Evolutionary conservation across 139 green algal genomes (phyloP).

Genomic region (Haematococcus sp.): DNA sequence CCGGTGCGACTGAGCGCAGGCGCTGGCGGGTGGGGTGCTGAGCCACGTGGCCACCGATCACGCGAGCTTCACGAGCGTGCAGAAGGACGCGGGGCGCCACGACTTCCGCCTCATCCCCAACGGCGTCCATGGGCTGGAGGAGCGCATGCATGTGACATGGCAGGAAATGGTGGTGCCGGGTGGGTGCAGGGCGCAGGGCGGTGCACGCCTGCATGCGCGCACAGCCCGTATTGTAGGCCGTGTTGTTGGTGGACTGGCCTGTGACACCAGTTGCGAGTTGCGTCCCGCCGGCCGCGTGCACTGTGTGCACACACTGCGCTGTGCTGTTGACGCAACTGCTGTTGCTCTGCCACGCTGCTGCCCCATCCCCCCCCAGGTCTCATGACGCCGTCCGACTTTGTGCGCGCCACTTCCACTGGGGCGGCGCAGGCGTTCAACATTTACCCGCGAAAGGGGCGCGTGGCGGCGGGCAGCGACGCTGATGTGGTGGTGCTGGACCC

Average conservation of each 20-base stretch:
- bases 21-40: conserved; percentile 18
- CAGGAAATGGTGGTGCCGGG: conserved; percentile 82
- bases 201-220: background rate
- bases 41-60: conserved; percentile 88
- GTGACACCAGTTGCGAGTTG: no score
- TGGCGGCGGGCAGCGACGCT: conserved; percentile 83
- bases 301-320: no score
- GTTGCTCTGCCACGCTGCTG: no score
- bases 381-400: conserved; percentile 75
- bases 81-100: conserved; percentile 77
- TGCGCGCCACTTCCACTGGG: conserved; percentile 81
- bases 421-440: conserved; percentile 88
- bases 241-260: no score
- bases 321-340: no score
- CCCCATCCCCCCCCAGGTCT: conserved; percentile 40
- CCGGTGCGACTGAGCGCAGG: no score
- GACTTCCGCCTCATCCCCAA: conserved; percentile 96
- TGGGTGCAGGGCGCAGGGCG: background rate
- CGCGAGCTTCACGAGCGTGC: conserved; percentile 85
- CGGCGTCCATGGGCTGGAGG: conserved; percentile 95
- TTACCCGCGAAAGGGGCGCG: conserved; percentile 83
- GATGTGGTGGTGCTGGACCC: conserved; percentile 95
- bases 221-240: no score
- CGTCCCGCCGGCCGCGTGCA: no score
- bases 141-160: conserved; percentile 90